Evolutionary conservation across 73 alveolate species (phyloP).

Genomic region (Tetrahymena malaccensis): DNA sequence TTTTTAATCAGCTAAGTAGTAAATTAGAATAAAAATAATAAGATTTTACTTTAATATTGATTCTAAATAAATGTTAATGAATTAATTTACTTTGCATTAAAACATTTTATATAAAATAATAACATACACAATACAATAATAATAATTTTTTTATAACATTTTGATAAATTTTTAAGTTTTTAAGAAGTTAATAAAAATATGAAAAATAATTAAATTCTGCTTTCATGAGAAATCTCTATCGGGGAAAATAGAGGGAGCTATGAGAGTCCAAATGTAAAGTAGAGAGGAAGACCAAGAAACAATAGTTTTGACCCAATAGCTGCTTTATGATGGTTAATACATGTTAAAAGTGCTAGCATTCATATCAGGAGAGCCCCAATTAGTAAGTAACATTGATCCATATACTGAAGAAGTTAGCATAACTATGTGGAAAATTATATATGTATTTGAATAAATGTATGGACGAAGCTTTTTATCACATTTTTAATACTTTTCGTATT

Average conservation of each 20-base stretch:
- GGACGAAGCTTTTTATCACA: neutral
- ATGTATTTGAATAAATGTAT: neutral
- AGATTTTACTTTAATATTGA: too few species aligned
- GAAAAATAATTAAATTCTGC: neutral
- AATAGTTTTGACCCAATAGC: slow-evolving; percentile 44
- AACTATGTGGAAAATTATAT: slow-evolving; percentile 4
- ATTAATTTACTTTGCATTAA: too few species aligned
- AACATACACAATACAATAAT: too few species aligned
- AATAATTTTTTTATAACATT: too few species aligned
- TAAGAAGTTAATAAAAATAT: too few species aligned
- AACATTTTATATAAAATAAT: too few species aligned
- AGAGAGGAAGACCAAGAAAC: slow-evolving; percentile 35
- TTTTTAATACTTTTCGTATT: neutral
- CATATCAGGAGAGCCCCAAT: slow-evolving; percentile 23
- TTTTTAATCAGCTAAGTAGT: too few species aligned
- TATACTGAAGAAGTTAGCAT: slow-evolving; percentile 26
- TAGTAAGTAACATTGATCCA: slow-evolving; percentile 14
- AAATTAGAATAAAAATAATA: too few species aligned
- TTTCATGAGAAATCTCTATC: slow-evolving; percentile 14
- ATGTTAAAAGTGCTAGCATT: neutral
- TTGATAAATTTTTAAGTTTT: too few species aligned
- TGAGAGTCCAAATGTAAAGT: slow-evolving; percentile 28
- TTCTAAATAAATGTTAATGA: too few species aligned
- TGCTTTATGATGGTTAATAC: slow-evolving; percentile 10
- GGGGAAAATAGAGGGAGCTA: slow-evolving; percentile 34